Evolutionary conservation across 2,329 filamentous ascomycete species (phyloP), one percentile per base, ranked within the genome.

Genomic region (Bimuria novae-zelandiae): DNA sequence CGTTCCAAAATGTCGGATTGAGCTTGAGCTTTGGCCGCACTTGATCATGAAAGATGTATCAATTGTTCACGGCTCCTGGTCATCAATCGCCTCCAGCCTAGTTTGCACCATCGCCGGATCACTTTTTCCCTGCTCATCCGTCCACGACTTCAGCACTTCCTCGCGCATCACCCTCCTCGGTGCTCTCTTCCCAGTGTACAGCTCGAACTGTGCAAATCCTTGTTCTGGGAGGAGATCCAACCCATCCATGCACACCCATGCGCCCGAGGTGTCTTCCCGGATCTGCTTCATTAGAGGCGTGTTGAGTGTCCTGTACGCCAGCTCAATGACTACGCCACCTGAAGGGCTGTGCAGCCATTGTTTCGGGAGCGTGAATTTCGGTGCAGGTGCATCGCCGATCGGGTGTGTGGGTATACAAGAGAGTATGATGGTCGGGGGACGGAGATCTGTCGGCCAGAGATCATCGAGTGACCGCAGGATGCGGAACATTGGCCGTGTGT

Each of bases 141-240:
- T 69, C 68, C 68, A 71, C 12, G 67, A 65, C 23, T 69, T 61
- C 56, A 78, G 61, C 11, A 88, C 85, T 62, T 86, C 85, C 36
- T 83, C 78, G 55, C 87, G 82, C 89, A 93, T 92, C 32, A 89
- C 71, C 39, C 84, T 77, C 22, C 89, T 81, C 1, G 89, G 89
- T 14, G 88, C 88, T 69, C 87, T 82, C 41, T 88, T 79, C 0
- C 89, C 89, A 0, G 89, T 92, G 68, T 92, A 90, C 2, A 92
- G 74, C 72, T 93, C 89, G 65, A 92, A 93, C 63, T 92, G 89
- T 1, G 89, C 89, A 72, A 89, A 89, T 0, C 87, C 89, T 67
- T 92, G 89, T 68, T 92, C 89, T 0, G 88, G 88, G 12, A 93
- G 73, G 41, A 92, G 80, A 62, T 92, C 89, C 11, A 92, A 76